These are phyloP conservation scores for Sarcodon sp. DNA, from an alignment of 768 basidiomycete genomes.

Conservation along the genomic window DNA sequence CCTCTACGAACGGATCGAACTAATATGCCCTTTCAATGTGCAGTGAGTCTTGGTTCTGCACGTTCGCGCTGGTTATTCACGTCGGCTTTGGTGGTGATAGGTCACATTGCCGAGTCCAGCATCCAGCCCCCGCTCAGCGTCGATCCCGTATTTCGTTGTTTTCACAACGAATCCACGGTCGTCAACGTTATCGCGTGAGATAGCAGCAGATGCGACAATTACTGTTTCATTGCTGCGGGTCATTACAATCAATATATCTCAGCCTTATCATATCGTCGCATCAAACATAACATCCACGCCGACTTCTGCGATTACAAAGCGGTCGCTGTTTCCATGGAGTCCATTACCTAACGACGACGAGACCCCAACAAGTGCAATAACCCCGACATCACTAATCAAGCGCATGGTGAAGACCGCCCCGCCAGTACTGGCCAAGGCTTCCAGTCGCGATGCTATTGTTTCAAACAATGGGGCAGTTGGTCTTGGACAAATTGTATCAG, in stretches of 20 bases:
- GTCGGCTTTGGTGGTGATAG: slow-evolving; percentile 17
- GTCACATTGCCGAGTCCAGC: slow-evolving; percentile 51
- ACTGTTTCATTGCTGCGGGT: slow-evolving; percentile 54
- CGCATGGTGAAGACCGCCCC: slow-evolving; percentile 17
- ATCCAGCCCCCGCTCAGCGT: slow-evolving; percentile 45
- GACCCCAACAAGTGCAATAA: slow-evolving; percentile 18
- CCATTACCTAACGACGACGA: slow-evolving; percentile 19
- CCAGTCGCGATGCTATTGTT: slow-evolving; percentile 1
- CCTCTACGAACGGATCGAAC: slow-evolving; percentile 46
- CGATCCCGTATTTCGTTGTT: slow-evolving; percentile 63
- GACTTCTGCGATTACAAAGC: background rate
- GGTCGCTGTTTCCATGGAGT: background rate
- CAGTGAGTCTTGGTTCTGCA: slow-evolving; percentile 28
- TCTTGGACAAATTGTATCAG: slow-evolving; percentile 17
- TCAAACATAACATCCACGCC: slow-evolving; percentile 11
- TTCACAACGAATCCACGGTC: slow-evolving; percentile 55
- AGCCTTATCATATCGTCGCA: slow-evolving; percentile 23
- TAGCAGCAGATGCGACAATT: slow-evolving; percentile 59
- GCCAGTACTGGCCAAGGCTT: background rate
- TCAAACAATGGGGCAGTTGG: slow-evolving; percentile 8
- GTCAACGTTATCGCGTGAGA: slow-evolving; percentile 41
- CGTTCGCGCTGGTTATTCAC: slow-evolving; percentile 1
- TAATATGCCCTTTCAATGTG: slow-evolving; percentile 50
- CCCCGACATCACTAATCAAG: slow-evolving; percentile 16
- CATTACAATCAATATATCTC: slow-evolving; percentile 35